These are phyloP conservation scores for Candida sanyiensis DNA, from an alignment of 805 yeast species.

Conservation along the genomic window DNA sequence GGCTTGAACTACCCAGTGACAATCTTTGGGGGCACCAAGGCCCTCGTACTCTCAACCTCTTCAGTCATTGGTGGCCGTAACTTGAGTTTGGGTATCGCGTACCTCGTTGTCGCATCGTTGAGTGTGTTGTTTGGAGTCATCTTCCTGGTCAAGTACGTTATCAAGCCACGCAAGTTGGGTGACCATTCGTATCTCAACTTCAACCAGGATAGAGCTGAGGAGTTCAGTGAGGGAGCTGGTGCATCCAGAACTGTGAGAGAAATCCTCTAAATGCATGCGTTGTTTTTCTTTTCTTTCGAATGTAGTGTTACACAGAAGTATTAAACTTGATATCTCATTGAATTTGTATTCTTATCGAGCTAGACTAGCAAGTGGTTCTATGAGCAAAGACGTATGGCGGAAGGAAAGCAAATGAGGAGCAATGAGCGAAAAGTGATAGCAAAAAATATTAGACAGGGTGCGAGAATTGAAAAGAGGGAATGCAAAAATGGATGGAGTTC, in stretches of 20 bases:
- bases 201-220: conserved; percentile 22
- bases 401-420: too few relatives aligned
- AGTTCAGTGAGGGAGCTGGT: conserved; percentile 7
- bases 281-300: too few relatives aligned
- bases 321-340: too few relatives aligned
- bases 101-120: conserved; percentile 76
- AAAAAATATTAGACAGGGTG: too few relatives aligned
- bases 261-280: conserved; percentile 20
- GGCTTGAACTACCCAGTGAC: conserved; percentile 78
- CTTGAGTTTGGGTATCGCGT: conserved; percentile 76
- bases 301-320: too few relatives aligned
- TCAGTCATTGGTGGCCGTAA: conserved; percentile 86
- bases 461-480: too few relatives aligned
- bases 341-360: too few relatives aligned
- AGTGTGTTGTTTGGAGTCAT: conserved; percentile 64
- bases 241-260: conserved; percentile 16
- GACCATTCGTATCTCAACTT: conserved; percentile 65
- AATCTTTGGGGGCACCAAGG: conserved; percentile 83
- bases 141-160: conserved; percentile 73
- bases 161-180: conserved; percentile 81
- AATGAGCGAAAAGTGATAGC: too few relatives aligned
- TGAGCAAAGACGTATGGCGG: too few relatives aligned
- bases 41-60: conserved; percentile 74
- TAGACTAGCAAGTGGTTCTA: too few relatives aligned
- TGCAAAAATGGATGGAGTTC: too few relatives aligned